Evolutionary conservation across 345 rosid species (phyloP), one percentile per base, ranked within the genome.

Genomic region (Mallotus nudiflorus): DNA sequence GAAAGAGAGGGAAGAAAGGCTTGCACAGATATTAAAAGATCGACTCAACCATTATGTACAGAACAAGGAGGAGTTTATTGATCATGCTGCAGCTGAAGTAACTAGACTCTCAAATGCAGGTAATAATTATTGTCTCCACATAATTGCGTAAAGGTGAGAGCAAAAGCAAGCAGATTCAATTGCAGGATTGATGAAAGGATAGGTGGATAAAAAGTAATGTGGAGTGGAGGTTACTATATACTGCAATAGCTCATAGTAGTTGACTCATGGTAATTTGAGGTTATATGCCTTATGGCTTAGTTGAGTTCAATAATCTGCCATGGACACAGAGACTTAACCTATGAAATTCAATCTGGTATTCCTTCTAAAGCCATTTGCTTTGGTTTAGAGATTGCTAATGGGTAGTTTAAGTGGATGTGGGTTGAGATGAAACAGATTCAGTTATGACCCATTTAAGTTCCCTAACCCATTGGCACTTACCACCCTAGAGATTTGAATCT

Each of bases 1-100:
- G 83, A 95, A 83, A 84, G 99, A 95, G 74, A 90, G 99, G 81
- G 99, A 95, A 79, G 96, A 95, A 48, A 95, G 88, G 69, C 99
- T 95, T 76, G 96, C 81, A 8, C 83, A 78, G 61, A 83, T 82
- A 76, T 79, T 95, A 62, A 89, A 81, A 86, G 83, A 85, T 73
- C 85, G 93, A 73, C 91, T 95, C 31, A 80, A 84, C 78, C 92
- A 84, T 72, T 92, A 95, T 70, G 85, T 89, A 60, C 84, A 84
- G 55, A 88, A 85, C 78, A 87, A 87, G 78, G 96, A 86, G 16
- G 91, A 87, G 37, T 95, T 95, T 76, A 71, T 82, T 59, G 72
- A 40, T 56, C 80, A 79, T 52, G 93, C 97, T 25, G 79, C 86
- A 85, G 92, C 96, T 77, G 99, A 95, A 86, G 96, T 89, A 59